A percentile compares a stretch with the other conserved stretches of the same genome.
Evolutionary conservation across 2,329 filamentous ascomycete species (phyloP).

Genomic region (Lizonia empirigonia): DNA sequence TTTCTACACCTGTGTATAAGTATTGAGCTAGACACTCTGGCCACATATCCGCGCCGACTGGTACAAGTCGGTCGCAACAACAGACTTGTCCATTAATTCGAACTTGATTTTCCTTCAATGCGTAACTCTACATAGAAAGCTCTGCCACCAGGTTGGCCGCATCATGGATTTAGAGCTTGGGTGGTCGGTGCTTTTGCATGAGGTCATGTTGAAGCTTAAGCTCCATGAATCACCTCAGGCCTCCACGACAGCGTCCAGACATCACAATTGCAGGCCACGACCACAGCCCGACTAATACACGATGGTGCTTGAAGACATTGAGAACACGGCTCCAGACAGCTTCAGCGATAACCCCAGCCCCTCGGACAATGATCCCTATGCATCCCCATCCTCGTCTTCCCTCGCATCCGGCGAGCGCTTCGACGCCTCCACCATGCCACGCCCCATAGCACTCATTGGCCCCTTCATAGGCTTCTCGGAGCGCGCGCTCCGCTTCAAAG

Average conservation of each 20-base stretch:
- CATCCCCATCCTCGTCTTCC: conserved; percentile 25
- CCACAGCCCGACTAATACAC: conserved; percentile 7
- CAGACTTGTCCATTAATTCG: conserved; percentile 2
- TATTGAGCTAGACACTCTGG: conserved; percentile 9
- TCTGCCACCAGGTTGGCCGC: neutral
- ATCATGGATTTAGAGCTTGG: conserved; percentile 16
- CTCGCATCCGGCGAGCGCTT: conserved; percentile 29
- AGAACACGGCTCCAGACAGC: conserved; percentile 37
- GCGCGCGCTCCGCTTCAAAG: conserved; percentile 32
- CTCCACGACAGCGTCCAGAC: conserved; percentile 29
- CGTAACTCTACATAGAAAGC: neutral
- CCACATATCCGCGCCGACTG: conserved; percentile 7
- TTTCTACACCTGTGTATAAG: conserved; percentile 19
- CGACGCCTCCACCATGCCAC: conserved; percentile 48
- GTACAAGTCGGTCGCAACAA: neutral
- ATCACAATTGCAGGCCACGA: conserved; percentile 20
- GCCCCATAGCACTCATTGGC: conserved; percentile 44
- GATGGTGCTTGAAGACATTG: conserved; percentile 52
- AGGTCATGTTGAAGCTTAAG: conserved; percentile 34
- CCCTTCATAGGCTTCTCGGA: conserved; percentile 38
- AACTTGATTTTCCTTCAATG: neutral
- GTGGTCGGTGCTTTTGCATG: conserved; percentile 26
- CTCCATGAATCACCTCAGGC: conserved; percentile 19
- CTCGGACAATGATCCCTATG: conserved; percentile 48
- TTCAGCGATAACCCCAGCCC: conserved; percentile 40